Conservation (phyloP, 2,329 filamentous ascomycete genomes). For the Ophiostoma montium region DNA sequence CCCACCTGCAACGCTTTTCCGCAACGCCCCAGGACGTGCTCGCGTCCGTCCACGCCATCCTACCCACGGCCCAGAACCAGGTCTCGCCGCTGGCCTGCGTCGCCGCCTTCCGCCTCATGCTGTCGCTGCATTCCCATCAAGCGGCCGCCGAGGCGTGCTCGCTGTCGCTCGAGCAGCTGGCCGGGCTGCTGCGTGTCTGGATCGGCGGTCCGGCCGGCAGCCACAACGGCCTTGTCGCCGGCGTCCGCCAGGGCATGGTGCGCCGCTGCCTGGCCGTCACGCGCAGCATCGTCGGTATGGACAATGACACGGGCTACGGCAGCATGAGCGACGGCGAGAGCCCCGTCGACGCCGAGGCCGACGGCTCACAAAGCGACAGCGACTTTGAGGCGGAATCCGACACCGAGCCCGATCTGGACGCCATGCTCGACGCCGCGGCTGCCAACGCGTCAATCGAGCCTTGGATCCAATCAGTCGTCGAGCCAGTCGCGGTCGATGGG, state of each 20-base stretch:
- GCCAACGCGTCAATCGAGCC: background rate
- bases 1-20: constrained; percentile 37
- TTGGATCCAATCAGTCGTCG: background rate
- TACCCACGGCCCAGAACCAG: constrained; percentile 16
- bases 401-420: background rate
- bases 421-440: too few species aligned
- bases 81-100: constrained; percentile 47
- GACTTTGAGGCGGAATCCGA: background rate
- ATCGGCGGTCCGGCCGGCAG: constrained; percentile 38
- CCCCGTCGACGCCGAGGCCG: background rate
- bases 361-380: constrained; percentile 4
- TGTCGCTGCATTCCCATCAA: constrained; percentile 33
- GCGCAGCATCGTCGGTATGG: constrained; percentile 44
- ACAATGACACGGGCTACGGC: constrained; percentile 43
- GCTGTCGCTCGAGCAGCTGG: constrained; percentile 38
- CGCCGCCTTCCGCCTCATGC: constrained; percentile 44
- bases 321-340: constrained; percentile 39
- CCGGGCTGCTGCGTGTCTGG: constrained; percentile 46
- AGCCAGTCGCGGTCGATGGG: too few species aligned
- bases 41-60: constrained; percentile 35
- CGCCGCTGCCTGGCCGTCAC: constrained; percentile 41
- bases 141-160: constrained; percentile 33
- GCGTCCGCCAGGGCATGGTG: constrained; percentile 39
- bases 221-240: constrained; percentile 34
- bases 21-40: constrained; percentile 29